Percentiles rank a stretch among this genome's conserved stretches.
phyloP scores from a whole-genome alignment of 805 yeast genomes.

The Metahyphopichia silvanorum region DNA sequence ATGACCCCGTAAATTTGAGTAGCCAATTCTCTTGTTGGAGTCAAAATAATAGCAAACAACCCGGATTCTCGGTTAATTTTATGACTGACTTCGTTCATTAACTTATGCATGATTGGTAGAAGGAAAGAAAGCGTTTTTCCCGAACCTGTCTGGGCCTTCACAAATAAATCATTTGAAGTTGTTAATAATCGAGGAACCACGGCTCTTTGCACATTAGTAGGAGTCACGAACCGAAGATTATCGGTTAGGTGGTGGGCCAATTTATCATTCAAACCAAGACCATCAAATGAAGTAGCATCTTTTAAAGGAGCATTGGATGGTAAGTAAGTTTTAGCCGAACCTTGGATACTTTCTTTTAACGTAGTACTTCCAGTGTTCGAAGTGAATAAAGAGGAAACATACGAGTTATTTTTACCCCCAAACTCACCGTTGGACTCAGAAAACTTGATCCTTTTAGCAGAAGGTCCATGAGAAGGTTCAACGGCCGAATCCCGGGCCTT shows the following conservation, averaged over 20 bases:
- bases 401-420: slow-evolving; percentile 59
- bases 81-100: slow-evolving; percentile 50
- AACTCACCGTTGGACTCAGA: slow-evolving; percentile 48
- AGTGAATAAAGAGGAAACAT: slow-evolving; percentile 80
- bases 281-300: slow-evolving; percentile 66
- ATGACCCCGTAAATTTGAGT: slow-evolving; percentile 82
- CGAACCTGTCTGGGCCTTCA: slow-evolving; percentile 97
- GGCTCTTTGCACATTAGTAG: slow-evolving; percentile 84
- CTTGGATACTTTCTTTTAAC: slow-evolving; percentile 49
- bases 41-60: slow-evolving; percentile 79
- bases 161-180: slow-evolving; percentile 61
- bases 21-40: slow-evolving; percentile 96
- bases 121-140: slow-evolving; percentile 92
- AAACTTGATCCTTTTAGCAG: slow-evolving; percentile 36
- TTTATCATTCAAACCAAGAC: slow-evolving; percentile 61
- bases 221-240: slow-evolving; percentile 55
- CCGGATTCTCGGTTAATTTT: slow-evolving; percentile 66
- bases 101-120: slow-evolving; percentile 74
- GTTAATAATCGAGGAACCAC: slow-evolving; percentile 58
- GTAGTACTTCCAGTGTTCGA: slow-evolving; percentile 44
- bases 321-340: slow-evolving; percentile 25
- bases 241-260: slow-evolving; percentile 54
- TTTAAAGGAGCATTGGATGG: slow-evolving; percentile 88
- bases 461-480: slow-evolving; percentile 8
- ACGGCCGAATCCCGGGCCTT: slow-evolving; percentile 7